Evolutionary conservation across 2,329 filamentous ascomycete species (phyloP), one percentile per base, ranked within the genome.

Genomic region (Elsinoe perseae): DNA sequence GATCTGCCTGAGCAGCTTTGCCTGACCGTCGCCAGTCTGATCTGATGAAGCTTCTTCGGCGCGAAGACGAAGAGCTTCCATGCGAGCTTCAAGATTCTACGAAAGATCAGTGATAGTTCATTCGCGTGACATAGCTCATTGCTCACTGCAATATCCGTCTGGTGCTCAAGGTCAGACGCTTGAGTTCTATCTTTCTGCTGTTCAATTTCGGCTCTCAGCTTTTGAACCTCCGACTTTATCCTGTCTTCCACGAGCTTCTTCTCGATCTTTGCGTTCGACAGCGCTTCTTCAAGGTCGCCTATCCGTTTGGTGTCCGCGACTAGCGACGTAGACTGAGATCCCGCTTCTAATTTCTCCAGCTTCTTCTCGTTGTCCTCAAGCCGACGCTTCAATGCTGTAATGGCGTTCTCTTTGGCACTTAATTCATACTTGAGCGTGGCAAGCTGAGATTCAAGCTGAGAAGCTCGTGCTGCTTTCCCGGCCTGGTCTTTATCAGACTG

Each of bases 41-140:
- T 88, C 87, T 2, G 90, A 92, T 1, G 90, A 90, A 0, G 84
- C 89, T 70, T 98, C 93, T 72, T 98, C 93, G 1, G 89, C 89
- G 28, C 87, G 82, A 16, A 84, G 81, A 56, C 93, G 85, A 73
- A 96, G 84, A 7, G 87, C 82, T 71, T 98, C 93, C 56, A 98
- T 78, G 69, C 95, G 95, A 63, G 87, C 85, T 73, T 98, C 95
- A 61, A 95, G 78, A 14, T 85, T 80, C 69, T 86, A 75, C 7
- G 82, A 28, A 25, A 36, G 42, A 48, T 56, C 34, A 60, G 70
- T 57, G 14, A 9, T 16, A 36, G 9, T 14, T 7, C 12, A 14
- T 5, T 6, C 12, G 12, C 12, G 32, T 14, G 3, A 36, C 12
- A 6, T 36, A 9, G 10, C 3, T 16, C 30, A 21, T 8, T n/a